Evolutionary conservation across 768 basidiomycete species (phyloP), one percentile per base, ranked within the genome.

Genomic region (Tylopilus sp.): DNA sequence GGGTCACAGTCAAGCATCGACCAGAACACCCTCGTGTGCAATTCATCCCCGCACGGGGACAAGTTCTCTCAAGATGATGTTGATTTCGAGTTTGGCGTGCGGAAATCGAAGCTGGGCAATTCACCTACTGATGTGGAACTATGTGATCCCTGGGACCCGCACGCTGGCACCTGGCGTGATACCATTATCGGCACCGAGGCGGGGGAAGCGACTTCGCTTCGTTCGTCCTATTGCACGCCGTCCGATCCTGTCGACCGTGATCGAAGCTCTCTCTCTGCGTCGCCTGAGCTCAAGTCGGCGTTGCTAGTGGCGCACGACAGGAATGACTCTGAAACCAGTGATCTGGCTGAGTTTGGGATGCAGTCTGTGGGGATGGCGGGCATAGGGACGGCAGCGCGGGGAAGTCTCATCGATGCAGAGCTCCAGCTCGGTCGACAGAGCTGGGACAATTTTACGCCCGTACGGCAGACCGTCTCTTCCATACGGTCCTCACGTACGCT

Each of bases 371-470:
- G 75, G 19, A 78, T 80, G 79, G 73, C 74, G 11, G 78, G 78
- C 10, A 56, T 80, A 10, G 78, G 78, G 13, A 79, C 78, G 2
- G 72, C 70, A 6, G 69, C 68, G 28, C 60, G 75, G 3, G 63
- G 72, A 24, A 68, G 73, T 53, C 37, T 58, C 36, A 59, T 71
- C 44, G 60, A 60, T 46, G 4, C 48, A 5, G 54, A 40, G 19
- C 16, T 62, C 4, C 55, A 50, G 8, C 50, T 41, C n/a, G 28
- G 26, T 40, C 57, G 58, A n/a, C 31, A 45, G 48, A 60, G 61
- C 13, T 54, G 26, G 13, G 60, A 61, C 31, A 61, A 57, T 28
- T 26, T 36, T 12, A 25, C 38, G 22, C 56, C 61, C 4, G 30
- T 63, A 1, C 50, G 53, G 34, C 42, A n/a, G 4, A 21, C 37